Base-by-base conservation (phyloP, 495 filamentous ascomycete genomes). In the Hypoxylon lienhwacheense region DNA sequence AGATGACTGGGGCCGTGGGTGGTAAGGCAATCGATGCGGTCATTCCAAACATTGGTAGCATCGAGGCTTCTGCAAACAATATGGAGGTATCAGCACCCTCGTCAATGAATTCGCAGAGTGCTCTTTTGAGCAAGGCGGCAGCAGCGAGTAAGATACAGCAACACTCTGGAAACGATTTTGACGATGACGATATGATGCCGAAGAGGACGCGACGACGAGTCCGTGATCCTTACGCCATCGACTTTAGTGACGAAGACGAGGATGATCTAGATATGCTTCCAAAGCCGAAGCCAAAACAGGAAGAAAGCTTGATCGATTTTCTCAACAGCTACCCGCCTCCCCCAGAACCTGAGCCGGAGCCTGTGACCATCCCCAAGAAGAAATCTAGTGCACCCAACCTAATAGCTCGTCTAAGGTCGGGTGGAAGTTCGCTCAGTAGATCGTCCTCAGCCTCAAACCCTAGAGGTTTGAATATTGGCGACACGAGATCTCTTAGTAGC, bases 201-300 rank as follows among this genome's bases (percentile, higher is more conserved):
- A 75, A 77, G 35, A 83, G 89, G 48, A 96, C 85, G 57, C 87
- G 84, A 40, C 81, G 84, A 29, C 84, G 90, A 19, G 82, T 89
- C 32, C 86, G 80, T 32, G 95, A 99, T 62, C 92, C 93, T 0
- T 97, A 97, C 59, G 87, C 91, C 25, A 88, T 97, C 49, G 92
- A 96, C 56, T 78, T 85, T 31, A 88, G 87, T 53, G 89, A 91
- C 55, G 87, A 92, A 24, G 88, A 91, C 14, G 82, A 89, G 1
- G 73, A 77, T 0, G 83, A 85, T 58, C 47, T 64, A 4, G 70
- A 65, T 2, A 37, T 65, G 12, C 55, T 67, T 2, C 65, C 66
- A 0, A 74, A 61, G 47, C 67, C 64, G 15, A 64, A 66, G 22
- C 65, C 66, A 10, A 71, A 71, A 11, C 68, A 85, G 20, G 84